phyloP scores from a whole-genome alignment of 805 yeast species.

The Spencermartinsiella europaea region DNA sequence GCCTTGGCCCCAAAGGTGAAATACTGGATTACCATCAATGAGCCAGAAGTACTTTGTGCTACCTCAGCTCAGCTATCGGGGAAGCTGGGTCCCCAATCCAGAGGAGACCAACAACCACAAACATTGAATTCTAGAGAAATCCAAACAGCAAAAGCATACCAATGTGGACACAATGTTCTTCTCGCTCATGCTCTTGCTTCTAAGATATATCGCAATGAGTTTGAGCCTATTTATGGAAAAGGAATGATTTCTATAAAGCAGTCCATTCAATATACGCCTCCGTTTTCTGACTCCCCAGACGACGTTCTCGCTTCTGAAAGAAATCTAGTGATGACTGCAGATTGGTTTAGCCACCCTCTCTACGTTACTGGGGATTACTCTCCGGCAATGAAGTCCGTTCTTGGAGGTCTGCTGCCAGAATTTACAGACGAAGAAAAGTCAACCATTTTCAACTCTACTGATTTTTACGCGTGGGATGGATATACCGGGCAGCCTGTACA shows the following conservation, averaged over 20 bases:
- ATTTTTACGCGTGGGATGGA: conserved; percentile 33
- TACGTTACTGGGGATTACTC: conserved; percentile 30
- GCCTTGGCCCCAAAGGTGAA: conserved; percentile 32
- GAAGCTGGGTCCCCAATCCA: conserved; percentile 18
- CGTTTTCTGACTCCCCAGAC: conserved; percentile 24
- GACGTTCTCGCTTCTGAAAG: conserved; percentile 27
- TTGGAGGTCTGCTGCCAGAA: conserved; percentile 21
- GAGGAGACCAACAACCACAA: not conserved
- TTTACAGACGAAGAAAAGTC: conserved; percentile 27
- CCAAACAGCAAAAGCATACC: conserved; percentile 2
- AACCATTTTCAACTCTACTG: conserved; percentile 24
- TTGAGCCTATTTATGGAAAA: conserved; percentile 23
- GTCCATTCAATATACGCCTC: conserved; percentile 27
- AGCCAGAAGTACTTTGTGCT: conserved; percentile 25
- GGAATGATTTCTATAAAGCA: conserved; percentile 27
- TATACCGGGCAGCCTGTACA: conserved; percentile 27
- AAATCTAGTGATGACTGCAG: conserved; percentile 23
- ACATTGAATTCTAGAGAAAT: conserved; percentile 2
- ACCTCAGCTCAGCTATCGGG: not conserved
- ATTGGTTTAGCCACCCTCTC: conserved; percentile 29
- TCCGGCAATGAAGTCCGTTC: conserved; percentile 22
- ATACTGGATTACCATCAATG: conserved; percentile 33
- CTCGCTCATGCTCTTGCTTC: conserved; percentile 27
- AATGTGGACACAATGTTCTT: conserved; percentile 19
- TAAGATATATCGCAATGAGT: conserved; percentile 23